Evolutionary conservation across 2,329 filamentous ascomycete species (phyloP).

Genomic region (Fusarium nanum): DNA sequence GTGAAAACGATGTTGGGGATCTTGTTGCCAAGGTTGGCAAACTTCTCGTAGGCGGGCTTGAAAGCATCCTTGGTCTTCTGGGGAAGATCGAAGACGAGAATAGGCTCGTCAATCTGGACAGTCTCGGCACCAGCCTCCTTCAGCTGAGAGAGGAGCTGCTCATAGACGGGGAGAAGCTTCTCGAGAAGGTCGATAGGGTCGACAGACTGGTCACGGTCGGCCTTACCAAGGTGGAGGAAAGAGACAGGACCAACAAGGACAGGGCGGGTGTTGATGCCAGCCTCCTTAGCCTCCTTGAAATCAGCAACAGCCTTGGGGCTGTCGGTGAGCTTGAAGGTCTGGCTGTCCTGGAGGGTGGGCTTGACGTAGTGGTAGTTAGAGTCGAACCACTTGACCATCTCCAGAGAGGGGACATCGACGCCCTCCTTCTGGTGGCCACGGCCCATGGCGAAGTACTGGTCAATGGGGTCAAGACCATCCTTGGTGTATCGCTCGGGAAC

Average conservation of each 20-base stretch:
- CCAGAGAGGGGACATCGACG: constrained; percentile 91
- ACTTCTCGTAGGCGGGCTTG: constrained; percentile 96
- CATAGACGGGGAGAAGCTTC: constrained; percentile 94
- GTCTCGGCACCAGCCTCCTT: constrained; percentile 96
- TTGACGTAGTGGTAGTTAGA: constrained; percentile 99
- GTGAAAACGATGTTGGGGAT: constrained; percentile 90
- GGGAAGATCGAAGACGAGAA: constrained; percentile 94
- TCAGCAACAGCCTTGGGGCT: constrained; percentile 94
- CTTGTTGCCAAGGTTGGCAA: constrained; percentile 78
- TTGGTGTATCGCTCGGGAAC: constrained; percentile 93
- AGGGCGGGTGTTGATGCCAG: constrained; percentile 90
- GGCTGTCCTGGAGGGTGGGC: constrained; percentile 96
- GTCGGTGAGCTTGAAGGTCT: constrained; percentile 89
- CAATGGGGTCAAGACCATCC: constrained; percentile 86
- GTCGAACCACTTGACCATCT: constrained; percentile 99
- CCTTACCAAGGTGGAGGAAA: constrained; percentile 97
- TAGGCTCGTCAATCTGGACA: constrained; percentile 98
- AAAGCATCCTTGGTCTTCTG: constrained; percentile 94
- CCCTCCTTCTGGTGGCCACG: constrained; percentile 96
- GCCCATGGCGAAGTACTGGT: constrained; percentile 99
- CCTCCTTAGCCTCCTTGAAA: constrained; percentile 98
- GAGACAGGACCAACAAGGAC: constrained; percentile 96
- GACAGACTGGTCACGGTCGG: constrained; percentile 93
- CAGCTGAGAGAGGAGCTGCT: constrained; percentile 90
- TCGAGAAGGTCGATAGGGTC: constrained; percentile 94